A percentile compares a stretch with the other conserved stretches of the same genome.
Evolutionary conservation across 2,329 filamentous ascomycete genomes (phyloP).

Genomic region (Colletotrichum limetticola): DNA sequence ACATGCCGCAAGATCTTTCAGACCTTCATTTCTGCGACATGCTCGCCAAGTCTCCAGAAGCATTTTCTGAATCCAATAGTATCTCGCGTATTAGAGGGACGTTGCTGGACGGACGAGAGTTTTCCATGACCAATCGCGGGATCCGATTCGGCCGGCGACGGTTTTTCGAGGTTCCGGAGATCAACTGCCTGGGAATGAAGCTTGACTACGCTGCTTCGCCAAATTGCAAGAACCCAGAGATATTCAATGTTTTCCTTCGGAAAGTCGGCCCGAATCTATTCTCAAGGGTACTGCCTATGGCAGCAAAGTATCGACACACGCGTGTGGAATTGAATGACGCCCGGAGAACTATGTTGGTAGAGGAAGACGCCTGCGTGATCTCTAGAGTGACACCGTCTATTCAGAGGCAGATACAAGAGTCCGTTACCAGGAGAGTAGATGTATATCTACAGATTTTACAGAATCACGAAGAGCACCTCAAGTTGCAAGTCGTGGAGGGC

Average conservation of each 20-base stretch:
- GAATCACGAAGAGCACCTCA: background rate
- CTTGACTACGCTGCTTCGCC: background rate
- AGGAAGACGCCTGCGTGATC: background rate
- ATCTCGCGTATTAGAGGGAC: background rate
- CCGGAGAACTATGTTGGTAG: background rate
- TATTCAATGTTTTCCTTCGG: background rate
- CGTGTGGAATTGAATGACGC: background rate
- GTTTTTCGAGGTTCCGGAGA: background rate
- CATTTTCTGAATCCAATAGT: background rate
- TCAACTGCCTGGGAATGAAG: background rate
- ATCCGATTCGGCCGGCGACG: background rate
- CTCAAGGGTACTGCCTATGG: background rate
- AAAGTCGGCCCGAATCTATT: background rate
- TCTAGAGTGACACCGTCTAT: background rate
- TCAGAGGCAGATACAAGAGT: background rate
- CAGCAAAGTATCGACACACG: background rate
- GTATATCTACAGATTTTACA: background rate
- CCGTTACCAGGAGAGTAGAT: background rate
- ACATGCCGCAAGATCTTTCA: background rate
- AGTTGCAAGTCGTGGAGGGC: background rate
- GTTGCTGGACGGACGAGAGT: background rate
- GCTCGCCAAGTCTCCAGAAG: conserved; percentile 3
- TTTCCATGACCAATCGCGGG: conserved; percentile 11
- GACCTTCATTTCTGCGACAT: background rate
- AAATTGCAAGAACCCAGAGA: background rate